phyloP scores from a whole-genome alignment of 768 basidiomycete genomes.

The Lentinus tigrinus region DNA sequence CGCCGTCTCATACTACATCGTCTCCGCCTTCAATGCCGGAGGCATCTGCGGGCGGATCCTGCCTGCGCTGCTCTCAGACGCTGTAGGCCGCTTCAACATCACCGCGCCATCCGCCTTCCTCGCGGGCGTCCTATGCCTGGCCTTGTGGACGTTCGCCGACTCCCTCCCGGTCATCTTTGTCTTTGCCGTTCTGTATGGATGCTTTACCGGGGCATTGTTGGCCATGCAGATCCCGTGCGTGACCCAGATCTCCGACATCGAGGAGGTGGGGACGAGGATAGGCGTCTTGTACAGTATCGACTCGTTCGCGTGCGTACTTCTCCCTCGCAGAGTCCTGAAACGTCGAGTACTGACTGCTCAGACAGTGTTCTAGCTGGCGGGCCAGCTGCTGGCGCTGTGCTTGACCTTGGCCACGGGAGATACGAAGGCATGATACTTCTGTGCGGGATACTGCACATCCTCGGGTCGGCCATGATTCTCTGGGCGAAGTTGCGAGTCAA shows the following conservation, averaged over 20 bases:
- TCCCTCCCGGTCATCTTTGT: slow-evolving; percentile 23
- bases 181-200: slow-evolving; percentile 29
- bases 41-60: slow-evolving; percentile 27
- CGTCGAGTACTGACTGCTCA: neutral
- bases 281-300: slow-evolving; percentile 64
- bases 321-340: neutral
- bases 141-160: slow-evolving; percentile 26
- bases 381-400: slow-evolving; percentile 58
- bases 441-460: slow-evolving; percentile 55
- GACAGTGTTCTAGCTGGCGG: slow-evolving; percentile 58
- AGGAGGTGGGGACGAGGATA: slow-evolving; percentile 59
- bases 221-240: slow-evolving; percentile 15
- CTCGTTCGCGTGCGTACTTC: slow-evolving; percentile 57
- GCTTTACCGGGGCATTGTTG: slow-evolving; percentile 26
- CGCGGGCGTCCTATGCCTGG: slow-evolving; percentile 24
- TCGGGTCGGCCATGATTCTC: slow-evolving; percentile 57
- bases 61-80: slow-evolving; percentile 29
- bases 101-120: slow-evolving; percentile 24
- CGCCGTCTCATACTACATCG: slow-evolving; percentile 24
- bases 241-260: slow-evolving; percentile 54
- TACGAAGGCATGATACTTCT: slow-evolving; percentile 52
- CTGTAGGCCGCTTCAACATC: slow-evolving; percentile 27
- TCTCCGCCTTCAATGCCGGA: slow-evolving; percentile 30
- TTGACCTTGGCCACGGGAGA: slow-evolving; percentile 45
- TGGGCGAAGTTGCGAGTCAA: slow-evolving; percentile 28